Conservation (phyloP, 1,284 basidiomycete genomes). For the Marasmius tenuissimus region DNA sequence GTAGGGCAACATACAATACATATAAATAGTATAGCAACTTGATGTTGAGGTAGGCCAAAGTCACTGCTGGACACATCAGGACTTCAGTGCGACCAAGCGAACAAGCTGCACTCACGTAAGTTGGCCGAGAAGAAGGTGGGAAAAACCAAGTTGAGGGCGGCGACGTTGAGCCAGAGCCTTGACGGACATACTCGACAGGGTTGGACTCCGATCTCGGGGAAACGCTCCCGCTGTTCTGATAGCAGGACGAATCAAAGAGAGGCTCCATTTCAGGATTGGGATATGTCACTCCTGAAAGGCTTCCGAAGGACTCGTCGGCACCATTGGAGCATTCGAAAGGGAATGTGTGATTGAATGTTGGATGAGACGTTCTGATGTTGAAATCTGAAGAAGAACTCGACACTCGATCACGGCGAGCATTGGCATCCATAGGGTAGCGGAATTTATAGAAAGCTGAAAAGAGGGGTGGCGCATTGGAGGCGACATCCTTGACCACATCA, state of each 20-base stretch:
- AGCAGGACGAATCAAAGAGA: background rate
- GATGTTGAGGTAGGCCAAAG: background rate
- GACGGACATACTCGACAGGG: background rate
- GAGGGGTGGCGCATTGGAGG: conserved; percentile 29
- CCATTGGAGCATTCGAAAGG: background rate
- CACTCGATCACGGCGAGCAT: background rate
- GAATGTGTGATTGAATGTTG: background rate
- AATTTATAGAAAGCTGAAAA: conserved; percentile 58
- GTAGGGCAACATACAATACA: background rate
- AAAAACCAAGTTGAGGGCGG: background rate
- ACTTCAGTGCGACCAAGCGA: background rate
- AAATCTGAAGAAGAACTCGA: background rate
- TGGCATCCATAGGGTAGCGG: conserved; percentile 31
- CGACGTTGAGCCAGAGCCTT: conserved; percentile 3
- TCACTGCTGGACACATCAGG: background rate
- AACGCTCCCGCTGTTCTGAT: background rate
- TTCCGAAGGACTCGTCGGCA: background rate
- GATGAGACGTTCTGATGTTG: background rate
- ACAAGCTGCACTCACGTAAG: conserved; percentile 1
- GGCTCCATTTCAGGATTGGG: background rate
- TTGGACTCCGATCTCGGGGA: conserved; percentile 1
- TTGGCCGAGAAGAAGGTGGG: background rate
- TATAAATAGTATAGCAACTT: background rate
- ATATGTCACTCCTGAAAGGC: background rate
- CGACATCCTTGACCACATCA: conserved; percentile 44